Base-by-base conservation (phyloP, 805 yeast genomes). In the Torulaspora maleeae region DNA sequence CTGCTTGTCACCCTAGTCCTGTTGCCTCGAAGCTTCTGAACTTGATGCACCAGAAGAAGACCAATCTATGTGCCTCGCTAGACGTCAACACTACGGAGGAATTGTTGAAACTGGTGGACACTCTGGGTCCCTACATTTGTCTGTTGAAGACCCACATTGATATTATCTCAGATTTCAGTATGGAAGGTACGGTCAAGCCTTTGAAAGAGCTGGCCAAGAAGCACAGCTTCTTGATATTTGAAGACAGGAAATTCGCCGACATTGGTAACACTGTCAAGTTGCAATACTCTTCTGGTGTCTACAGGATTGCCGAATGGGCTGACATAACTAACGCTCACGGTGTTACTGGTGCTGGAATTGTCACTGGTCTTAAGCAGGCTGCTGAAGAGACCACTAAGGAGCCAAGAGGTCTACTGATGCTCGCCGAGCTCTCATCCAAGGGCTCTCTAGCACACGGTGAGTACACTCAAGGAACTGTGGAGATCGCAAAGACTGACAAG, bases 321-420 rank as follows among this genome's bases (percentile, higher is more conserved):
- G 96, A 93, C 61, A 89, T 93, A 55, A 91, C 98, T 28, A 93
- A 93, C 66, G 98, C 98, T 0, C 99, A 93, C 60, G 95, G 97
- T 47, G 90, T 93, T 27, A 91, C 98, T 2, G 99, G 99, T 17
- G 81, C 83, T 0, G 97, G 98, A 10, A 86, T 93, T 44, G 95
- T 93, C 5, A 73, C 78, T 36, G 99, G 99, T 0, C 75, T 93
- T 55, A 84, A 83, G 55, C 84, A 82, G 57, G 96, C 93, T 2
- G 83, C 84, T 7, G 53, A 64, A 35, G 79, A 79, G 52, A 83
- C 83, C 49, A 76, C 87, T 8, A 49, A 56, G 20, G 93, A 88
- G 58, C 89, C 95, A 52, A 74, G 98, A 56, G 99, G 97, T 1
- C 75, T 93, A 48, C 68, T 93, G 51, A 88, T 93, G 95, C 78